Evolutionary conservation across 1,284 basidiomycete species (phyloP), one percentile per base, ranked within the genome.

Genomic region (Tylopilus sp.): DNA sequence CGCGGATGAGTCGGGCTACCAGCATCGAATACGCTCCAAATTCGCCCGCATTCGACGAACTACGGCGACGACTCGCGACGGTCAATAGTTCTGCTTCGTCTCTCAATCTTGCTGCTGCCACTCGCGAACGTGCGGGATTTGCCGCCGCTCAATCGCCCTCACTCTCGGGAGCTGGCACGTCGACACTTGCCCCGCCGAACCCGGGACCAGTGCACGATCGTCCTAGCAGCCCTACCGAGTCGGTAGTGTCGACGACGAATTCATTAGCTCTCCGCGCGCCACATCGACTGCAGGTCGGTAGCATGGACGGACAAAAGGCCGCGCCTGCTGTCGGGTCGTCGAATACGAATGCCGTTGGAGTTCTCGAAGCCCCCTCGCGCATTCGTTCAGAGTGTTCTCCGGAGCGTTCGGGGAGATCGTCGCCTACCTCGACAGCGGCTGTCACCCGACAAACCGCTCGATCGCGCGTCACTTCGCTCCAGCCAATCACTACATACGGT

Each of bases 291-390:
- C 86, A 86, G 25, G 74, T 88, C 19, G 87, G 86, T 6, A 81
- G 80, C 42, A 76, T 73, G 5, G 90, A 92, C 58, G 80, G 82
- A 1, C 84, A 85, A 61, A 94, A 94, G 65, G 90, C 90, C 7
- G 88, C 90, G 0, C 90, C 93, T 36, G 88, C 91, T 5, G 74
- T 95, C 28, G 91, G 87, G 3, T 89, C 91, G 1, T 89, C 88
- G 0, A 85, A 82, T 61, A 79, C 84, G 2, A 92, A 86, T 61
- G 92, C 88, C 0, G 76, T 83, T 2, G 92, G 92, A 0, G 66
- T 90, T 29, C 70, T 93, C 44, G 90, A 92, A 58, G 77, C 86
- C 0, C 84, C 88, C 39, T 76, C 80, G 0, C 81, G 82, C 60
- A 70, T 88, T 28, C 76, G 80, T 29, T 72, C 80, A 7, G 86